A percentile compares a stretch with the other conserved stretches of the same genome.
These are phyloP conservation scores for Penicillium glabrum DNA, from an alignment of 2,329 filamentous ascomycete species.

Conservation along the genomic window DNA sequence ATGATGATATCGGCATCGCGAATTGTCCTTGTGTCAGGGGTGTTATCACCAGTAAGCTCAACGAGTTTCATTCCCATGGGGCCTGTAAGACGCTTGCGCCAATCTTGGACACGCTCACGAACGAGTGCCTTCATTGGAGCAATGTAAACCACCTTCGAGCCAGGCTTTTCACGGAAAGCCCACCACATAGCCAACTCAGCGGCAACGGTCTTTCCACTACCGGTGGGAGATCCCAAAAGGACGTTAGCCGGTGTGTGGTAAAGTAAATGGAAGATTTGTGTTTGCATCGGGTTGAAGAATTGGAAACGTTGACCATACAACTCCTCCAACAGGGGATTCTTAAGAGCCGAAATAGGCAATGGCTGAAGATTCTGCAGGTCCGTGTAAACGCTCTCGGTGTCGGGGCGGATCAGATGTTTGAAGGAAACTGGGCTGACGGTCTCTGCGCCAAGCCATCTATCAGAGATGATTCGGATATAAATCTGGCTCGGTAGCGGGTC, in stretches of 20 bases:
- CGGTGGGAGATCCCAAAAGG: conserved; percentile 89
- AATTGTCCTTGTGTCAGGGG: conserved; percentile 93
- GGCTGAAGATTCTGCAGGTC: conserved; percentile 91
- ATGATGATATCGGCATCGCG: conserved; percentile 96
- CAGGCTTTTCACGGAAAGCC: conserved; percentile 91
- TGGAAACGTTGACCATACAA: conserved; percentile 87
- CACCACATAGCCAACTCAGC: conserved; percentile 99
- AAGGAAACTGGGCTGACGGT: conserved; percentile 95
- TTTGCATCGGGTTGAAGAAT: conserved; percentile 99
- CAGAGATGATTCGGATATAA: conserved; percentile 90
- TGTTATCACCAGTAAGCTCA: conserved; percentile 96
- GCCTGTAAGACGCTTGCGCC: conserved; percentile 76
- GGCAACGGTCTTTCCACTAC: conserved; percentile 95
- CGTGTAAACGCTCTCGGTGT: conserved; percentile 96
- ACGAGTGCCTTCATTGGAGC: conserved; percentile 99
- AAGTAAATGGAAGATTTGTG: conserved; percentile 94
- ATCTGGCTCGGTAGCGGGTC: conserved; percentile 95
- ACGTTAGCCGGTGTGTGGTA: conserved; percentile 93
- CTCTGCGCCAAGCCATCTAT: conserved; percentile 94
- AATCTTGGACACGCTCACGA: conserved; percentile 93
- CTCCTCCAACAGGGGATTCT: conserved; percentile 83
- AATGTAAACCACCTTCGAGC: conserved; percentile 97
- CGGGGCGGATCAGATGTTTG: conserved; percentile 93
- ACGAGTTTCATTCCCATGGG: conserved; percentile 88
- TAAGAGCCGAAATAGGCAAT: conserved; percentile 78